These are phyloP conservation scores for Lycium ferocissimum DNA, from an alignment of 257 asterid species.

Conservation along the genomic window DNA sequence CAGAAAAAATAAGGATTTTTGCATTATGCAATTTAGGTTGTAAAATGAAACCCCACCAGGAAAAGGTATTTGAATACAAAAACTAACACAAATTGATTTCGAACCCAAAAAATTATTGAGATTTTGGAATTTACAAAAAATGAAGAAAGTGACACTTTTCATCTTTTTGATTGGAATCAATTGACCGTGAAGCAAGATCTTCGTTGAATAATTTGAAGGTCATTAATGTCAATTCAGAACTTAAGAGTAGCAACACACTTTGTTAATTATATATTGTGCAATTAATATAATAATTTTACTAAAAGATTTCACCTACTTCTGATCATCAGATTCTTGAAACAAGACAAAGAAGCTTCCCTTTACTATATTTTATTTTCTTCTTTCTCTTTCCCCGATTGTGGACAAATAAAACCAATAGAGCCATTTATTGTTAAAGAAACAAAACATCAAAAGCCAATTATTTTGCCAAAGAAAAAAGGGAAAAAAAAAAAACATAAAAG, in stretches of 20 bases:
- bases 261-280: slow-evolving; percentile 26
- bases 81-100: background rate
- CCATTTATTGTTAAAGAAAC: slow-evolving; percentile 23
- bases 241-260: background rate
- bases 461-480: background rate
- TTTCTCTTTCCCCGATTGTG: slow-evolving; percentile 27
- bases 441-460: slow-evolving; percentile 18
- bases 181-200: background rate
- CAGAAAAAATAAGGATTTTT: background rate
- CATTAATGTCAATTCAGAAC: slow-evolving; percentile 33
- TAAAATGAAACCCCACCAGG: background rate
- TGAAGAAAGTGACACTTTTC: slow-evolving; percentile 1
- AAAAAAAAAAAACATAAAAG: background rate
- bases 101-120: background rate
- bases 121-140: background rate
- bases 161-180: slow-evolving; percentile 12
- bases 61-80: background rate
- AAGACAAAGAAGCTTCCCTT: slow-evolving; percentile 59
- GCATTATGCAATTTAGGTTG: background rate
- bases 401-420: background rate
- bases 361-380: slow-evolving; percentile 25
- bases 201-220: slow-evolving; percentile 33
- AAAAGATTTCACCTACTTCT: slow-evolving; percentile 58
- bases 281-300: slow-evolving; percentile 33
- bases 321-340: slow-evolving; percentile 49